Conservation (phyloP, 768 basidiomycete species). For the Kwoniella newhampshirensis region DNA sequence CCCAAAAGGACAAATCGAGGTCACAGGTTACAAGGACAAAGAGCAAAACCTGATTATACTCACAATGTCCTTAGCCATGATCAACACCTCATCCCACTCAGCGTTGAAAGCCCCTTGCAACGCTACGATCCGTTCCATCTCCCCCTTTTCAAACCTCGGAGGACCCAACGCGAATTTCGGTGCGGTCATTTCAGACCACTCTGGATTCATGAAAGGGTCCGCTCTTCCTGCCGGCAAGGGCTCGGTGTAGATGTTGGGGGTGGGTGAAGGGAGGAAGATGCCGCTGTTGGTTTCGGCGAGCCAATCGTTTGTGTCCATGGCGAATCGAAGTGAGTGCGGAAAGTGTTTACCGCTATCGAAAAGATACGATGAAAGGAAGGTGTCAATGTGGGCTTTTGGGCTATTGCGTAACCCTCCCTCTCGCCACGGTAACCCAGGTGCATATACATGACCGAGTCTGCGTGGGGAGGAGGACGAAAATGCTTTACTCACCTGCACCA, state of each 20-base stretch:
- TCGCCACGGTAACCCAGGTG: too few species aligned
- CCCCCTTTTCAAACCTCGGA: constrained; percentile 5
- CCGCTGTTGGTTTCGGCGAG: neutral
- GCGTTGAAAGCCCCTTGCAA: constrained; percentile 1
- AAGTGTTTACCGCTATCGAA: neutral
- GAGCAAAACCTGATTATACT: neutral
- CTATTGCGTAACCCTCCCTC: neutral
- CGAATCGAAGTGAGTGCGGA: neutral
- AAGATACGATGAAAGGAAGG: neutral
- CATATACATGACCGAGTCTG: too few species aligned
- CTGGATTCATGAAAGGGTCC: constrained; percentile 7
- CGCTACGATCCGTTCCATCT: constrained; percentile 13
- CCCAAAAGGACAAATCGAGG: neutral
- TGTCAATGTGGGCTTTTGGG: neutral
- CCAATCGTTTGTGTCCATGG: neutral
- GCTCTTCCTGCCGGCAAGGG: neutral
- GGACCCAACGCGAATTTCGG: constrained; percentile 13
- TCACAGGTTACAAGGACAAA: neutral
- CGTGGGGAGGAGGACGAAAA: too few species aligned
- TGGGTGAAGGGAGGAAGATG: neutral
- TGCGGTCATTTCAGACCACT: constrained; percentile 4
- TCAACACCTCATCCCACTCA: constrained; percentile 2
- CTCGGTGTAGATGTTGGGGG: constrained; percentile 7
- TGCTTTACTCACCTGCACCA: constrained; percentile 20
- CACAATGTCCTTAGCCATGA: constrained; percentile 11